Base-by-base conservation (phyloP, 768 basidiomycete species). In the Tephrocybe sp. region DNA sequence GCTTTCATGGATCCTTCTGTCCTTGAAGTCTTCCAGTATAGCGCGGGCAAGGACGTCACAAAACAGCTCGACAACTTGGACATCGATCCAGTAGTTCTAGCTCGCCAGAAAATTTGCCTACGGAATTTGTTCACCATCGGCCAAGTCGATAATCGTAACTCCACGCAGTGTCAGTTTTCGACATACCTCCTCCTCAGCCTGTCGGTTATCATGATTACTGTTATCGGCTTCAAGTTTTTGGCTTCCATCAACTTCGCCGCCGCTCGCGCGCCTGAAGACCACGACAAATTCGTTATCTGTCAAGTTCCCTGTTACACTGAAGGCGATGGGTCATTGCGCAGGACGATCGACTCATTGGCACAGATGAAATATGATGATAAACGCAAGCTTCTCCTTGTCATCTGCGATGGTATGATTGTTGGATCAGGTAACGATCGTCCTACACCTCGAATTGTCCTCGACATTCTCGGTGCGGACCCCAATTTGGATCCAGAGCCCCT, bases 291-390 rank as follows among this genome's bases (percentile, higher is more conserved):
- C 57, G 87, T 94, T 58, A 90, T 93, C 58, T 98, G 95, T 66
- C 96, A 98, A 64, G 93, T 98, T 0, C 96, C 96, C 24, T 98
- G 96, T 80, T 98, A 98, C 66, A 98, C 96, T 2, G 96, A 98
- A 77, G 96, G 94, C 57, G 89, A 94, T 56, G 66, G 74, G 12
- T 97, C 93, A 4, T 75, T 98, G 45, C 80, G 89, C 43, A 77
- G 76, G 59, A 97, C 94, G 2, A 96, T 99, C 64, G 93, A 98
- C 65, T 96, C 94, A 4, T 74, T 99, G 51, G 93, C 96, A 1
- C 83, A 89, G 66, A 77, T 96, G 70, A 95, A 92, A 69, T 99
- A 98, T 62, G 96, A 99, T 62, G 96, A 99, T 75, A 99, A 98
- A 71, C 89, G 96, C 33, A 98, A 98, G 70, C 75, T 98, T 7